A percentile compares a stretch with the other conserved stretches of the same genome.
phyloP scores from a whole-genome alignment of 768 basidiomycete species.

The Termitomyces sp. region DNA sequence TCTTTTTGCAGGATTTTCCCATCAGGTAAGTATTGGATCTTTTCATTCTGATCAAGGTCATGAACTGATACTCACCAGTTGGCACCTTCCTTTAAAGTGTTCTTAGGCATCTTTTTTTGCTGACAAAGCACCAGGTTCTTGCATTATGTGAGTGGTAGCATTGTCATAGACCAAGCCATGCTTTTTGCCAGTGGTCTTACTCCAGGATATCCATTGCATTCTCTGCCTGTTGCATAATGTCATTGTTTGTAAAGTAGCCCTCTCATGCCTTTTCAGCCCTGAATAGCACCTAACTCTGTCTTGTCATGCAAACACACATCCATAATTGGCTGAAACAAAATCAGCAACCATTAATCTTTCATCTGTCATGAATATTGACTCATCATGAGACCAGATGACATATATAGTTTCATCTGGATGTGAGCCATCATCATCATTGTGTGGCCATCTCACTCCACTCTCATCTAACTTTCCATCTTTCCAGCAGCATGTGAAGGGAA shows the following conservation, averaged over 20 bases:
- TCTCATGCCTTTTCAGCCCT: background rate
- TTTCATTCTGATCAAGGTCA: constrained; percentile 16
- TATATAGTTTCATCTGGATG: constrained; percentile 9
- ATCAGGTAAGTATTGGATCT: constrained; percentile 16
- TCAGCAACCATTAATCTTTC: constrained; percentile 36
- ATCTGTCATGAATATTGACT: constrained; percentile 37
- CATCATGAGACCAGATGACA: constrained; percentile 32
- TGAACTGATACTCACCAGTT: constrained; percentile 20
- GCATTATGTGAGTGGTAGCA: constrained; percentile 32
- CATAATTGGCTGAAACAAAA: constrained; percentile 5
- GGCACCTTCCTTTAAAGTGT: constrained; percentile 2
- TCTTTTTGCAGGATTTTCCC: constrained; percentile 20
- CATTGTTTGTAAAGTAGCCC: constrained; percentile 8
- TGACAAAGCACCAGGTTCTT: constrained; percentile 24
- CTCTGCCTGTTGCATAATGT: constrained; percentile 20
- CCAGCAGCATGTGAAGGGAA: background rate
- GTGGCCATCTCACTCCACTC: background rate
- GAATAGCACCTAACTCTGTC: constrained; percentile 19
- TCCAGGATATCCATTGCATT: constrained; percentile 22
- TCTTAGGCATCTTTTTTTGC: constrained; percentile 32
- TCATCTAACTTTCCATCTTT: background rate
- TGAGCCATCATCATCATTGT: background rate
- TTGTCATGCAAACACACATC: constrained; percentile 11
- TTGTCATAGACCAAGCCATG: constrained; percentile 17
- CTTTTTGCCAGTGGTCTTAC: constrained; percentile 17